Percentiles rank a stretch among this genome's conserved stretches.
phyloP scores from a whole-genome alignment of 139 green algal genomes.

The Desmodesmus armatus region DNA sequence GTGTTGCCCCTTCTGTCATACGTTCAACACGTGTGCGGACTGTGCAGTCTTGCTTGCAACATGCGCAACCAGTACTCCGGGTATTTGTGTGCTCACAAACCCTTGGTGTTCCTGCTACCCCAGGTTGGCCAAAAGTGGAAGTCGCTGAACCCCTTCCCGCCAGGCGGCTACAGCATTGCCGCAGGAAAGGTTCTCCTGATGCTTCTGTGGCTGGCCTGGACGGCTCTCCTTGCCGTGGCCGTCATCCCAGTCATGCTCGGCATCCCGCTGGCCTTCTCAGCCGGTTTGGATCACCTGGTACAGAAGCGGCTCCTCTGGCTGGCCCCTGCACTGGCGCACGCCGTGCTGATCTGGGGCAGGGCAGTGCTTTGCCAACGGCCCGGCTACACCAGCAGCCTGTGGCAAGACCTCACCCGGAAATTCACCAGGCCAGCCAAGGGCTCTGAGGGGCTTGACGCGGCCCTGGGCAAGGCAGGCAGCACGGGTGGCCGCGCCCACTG shows the following conservation, averaged over 20 bases:
- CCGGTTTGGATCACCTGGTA: neutral
- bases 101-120: no score
- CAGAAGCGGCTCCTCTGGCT: neutral
- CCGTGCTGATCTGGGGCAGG: neutral
- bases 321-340: neutral
- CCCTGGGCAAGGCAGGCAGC: neutral
- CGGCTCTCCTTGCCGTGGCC: neutral
- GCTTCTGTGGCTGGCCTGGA: neutral
- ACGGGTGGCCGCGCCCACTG: neutral
- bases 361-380: neutral
- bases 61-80: no score
- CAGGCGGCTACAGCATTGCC: neutral
- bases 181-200: neutral
- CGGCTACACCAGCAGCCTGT: constrained; percentile 21
- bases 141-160: constrained; percentile 19
- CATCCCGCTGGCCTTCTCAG: neutral
- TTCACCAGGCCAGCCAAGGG: neutral
- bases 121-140: neutral
- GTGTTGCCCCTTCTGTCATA: no score
- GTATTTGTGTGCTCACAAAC: no score
- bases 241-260: neutral
- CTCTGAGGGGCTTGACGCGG: no score
- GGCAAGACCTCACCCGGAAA: neutral
- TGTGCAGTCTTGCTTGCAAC: no score
- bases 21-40: no score